Evolutionary conservation across 2,329 filamentous ascomycete genomes (phyloP).

Genomic region (Colletotrichum lini): DNA sequence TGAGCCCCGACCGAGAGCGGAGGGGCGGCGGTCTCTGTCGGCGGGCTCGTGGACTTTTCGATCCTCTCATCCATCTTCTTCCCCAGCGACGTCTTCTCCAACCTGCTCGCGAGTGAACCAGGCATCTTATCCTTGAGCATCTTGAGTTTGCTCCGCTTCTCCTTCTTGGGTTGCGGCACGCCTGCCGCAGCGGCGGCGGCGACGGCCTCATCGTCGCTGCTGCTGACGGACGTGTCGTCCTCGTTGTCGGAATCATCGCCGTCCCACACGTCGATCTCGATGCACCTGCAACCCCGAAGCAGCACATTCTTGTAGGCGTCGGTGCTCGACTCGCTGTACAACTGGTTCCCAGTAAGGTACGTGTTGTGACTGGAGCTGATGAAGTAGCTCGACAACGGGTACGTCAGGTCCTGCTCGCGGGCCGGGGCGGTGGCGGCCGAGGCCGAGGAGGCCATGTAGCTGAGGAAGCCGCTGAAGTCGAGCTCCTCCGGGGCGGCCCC

Average conservation of each 20-base stretch:
- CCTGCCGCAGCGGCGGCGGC: neutral
- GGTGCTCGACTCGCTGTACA: conserved; percentile 88
- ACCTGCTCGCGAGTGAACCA: conserved; percentile 57
- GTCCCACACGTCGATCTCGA: conserved; percentile 97
- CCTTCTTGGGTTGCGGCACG: conserved; percentile 27
- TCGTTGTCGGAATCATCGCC: conserved; percentile 81
- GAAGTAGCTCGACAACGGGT: conserved; percentile 90
- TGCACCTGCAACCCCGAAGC: conserved; percentile 87
- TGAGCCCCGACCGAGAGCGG: neutral
- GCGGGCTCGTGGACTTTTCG: conserved; percentile 46
- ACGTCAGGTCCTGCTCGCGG: conserved; percentile 70
- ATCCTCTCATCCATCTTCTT: conserved; percentile 57
- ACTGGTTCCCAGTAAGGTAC: conserved; percentile 90
- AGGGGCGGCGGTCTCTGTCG: conserved; percentile 30
- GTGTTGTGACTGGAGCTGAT: conserved; percentile 97
- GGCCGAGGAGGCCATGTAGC: conserved; percentile 69
- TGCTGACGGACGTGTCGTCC: conserved; percentile 68
- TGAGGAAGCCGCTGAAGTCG: conserved; percentile 64
- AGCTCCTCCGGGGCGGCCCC: conserved; percentile 53
- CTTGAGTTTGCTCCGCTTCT: conserved; percentile 72
- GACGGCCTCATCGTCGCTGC: conserved; percentile 63
- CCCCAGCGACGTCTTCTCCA: conserved; percentile 64
- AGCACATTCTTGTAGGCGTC: conserved; percentile 90
- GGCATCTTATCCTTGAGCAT: conserved; percentile 74
- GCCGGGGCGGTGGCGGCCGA: conserved; percentile 59